Percentiles rank a stretch among this genome's conserved stretches.
phyloP scores from a whole-genome alignment of 2,329 filamentous ascomycete species.

The Colletotrichum tofieldiae region DNA sequence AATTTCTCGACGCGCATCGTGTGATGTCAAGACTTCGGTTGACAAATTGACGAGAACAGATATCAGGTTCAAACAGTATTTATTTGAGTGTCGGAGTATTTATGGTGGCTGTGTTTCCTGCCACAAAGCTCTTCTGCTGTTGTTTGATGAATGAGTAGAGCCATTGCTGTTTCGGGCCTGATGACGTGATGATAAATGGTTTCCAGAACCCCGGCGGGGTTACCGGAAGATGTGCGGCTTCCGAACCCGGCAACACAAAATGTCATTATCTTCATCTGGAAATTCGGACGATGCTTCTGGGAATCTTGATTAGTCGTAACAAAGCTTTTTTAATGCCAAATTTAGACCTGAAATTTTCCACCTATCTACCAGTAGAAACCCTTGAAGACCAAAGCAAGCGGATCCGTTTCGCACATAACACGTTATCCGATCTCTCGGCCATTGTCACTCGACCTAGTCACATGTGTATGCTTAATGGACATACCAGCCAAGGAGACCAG shows the following conservation, averaged over 20 bases:
- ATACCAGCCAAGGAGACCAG: too few relatives aligned
- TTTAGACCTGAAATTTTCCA: neutral
- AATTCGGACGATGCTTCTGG: neutral
- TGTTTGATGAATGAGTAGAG: neutral
- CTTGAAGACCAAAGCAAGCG: neutral
- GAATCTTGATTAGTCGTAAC: neutral
- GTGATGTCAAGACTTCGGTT: too few relatives aligned
- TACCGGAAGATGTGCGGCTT: neutral
- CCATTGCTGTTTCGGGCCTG: neutral
- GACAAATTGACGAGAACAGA: too few relatives aligned
- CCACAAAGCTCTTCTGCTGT: neutral
- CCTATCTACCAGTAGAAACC: neutral
- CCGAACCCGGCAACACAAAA: neutral
- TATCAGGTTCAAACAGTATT: too few relatives aligned
- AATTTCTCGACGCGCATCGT: slow-evolving; percentile 43
- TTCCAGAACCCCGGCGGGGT: neutral
- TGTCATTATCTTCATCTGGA: neutral
- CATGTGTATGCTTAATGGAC: too few relatives aligned
- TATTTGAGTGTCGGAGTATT: neutral
- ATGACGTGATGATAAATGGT: neutral
- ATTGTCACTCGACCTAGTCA: neutral
- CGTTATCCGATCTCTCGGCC: too few relatives aligned
- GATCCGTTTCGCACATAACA: neutral
- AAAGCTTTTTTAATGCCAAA: neutral
- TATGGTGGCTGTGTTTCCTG: neutral